Evolutionary conservation across 257 asterid species (phyloP).

Genomic region (Catharanthus roseus): DNA sequence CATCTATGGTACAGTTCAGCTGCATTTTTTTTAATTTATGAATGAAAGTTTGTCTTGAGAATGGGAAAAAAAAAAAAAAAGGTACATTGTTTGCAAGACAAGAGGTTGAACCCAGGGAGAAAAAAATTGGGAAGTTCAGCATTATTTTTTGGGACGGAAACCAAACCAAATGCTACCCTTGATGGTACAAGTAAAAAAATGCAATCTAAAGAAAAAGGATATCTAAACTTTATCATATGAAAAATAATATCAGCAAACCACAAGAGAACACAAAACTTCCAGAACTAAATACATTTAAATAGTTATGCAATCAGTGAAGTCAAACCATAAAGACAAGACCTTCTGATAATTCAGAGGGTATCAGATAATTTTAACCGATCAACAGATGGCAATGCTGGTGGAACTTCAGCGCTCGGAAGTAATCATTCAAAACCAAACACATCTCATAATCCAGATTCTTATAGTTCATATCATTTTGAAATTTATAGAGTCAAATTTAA

Average conservation of each 20-base stretch:
- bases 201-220: background rate
- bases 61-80: no score
- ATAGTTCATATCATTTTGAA: background rate
- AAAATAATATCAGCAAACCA: background rate
- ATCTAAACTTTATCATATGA: background rate
- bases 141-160: no score
- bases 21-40: no score
- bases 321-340: background rate
- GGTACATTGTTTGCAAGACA: no score
- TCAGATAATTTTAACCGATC: background rate
- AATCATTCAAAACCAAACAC: background rate
- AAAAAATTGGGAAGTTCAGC: no score
- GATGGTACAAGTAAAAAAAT: background rate
- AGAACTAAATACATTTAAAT: background rate
- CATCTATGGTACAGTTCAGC: background rate
- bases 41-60: no score
- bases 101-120: no score
- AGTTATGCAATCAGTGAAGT: background rate
- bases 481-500: background rate
- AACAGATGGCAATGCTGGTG: background rate
- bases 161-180: no score
- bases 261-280: background rate
- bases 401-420: background rate
- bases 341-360: background rate
- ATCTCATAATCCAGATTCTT: background rate